Percentiles rank a stretch among this genome's conserved stretches.
Evolutionary conservation across 495 filamentous ascomycete species (phyloP).

Genomic region (Neurospora tetrasperma): DNA sequence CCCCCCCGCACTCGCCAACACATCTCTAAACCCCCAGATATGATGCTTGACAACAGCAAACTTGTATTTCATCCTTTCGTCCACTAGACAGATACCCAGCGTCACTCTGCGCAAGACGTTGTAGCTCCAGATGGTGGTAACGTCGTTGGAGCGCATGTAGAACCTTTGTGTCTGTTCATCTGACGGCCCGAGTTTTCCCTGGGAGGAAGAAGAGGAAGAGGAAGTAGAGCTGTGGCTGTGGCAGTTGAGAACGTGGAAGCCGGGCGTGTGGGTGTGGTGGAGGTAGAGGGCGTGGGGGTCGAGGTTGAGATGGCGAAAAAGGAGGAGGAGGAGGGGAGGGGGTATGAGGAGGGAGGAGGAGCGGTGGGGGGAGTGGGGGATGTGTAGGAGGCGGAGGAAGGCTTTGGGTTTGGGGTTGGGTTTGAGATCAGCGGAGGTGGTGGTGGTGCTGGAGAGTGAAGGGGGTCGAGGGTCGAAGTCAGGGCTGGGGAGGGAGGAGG

Average conservation of each 20-base stretch:
- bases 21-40: neutral
- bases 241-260: neutral
- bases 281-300: neutral
- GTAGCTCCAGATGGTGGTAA: neutral
- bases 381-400: neutral
- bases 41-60: neutral
- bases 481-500: no score
- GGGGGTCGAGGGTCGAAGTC: neutral
- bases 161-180: neutral
- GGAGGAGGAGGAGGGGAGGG: neutral
- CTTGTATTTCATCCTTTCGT: neutral
- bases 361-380: neutral
- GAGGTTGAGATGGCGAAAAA: neutral
- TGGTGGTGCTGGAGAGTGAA: neutral
- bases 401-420: neutral
- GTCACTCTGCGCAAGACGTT: neutral
- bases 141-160: neutral
- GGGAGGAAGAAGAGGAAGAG: no score
- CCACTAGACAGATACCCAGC: neutral
- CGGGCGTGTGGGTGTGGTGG: neutral
- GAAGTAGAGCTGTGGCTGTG: no score
- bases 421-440: neutral
- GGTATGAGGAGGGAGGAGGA: neutral
- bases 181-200: neutral
- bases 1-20: neutral